phyloP scores from a whole-genome alignment of 2,329 filamentous ascomycete species.

The Beauveria pseudobassiana region DNA sequence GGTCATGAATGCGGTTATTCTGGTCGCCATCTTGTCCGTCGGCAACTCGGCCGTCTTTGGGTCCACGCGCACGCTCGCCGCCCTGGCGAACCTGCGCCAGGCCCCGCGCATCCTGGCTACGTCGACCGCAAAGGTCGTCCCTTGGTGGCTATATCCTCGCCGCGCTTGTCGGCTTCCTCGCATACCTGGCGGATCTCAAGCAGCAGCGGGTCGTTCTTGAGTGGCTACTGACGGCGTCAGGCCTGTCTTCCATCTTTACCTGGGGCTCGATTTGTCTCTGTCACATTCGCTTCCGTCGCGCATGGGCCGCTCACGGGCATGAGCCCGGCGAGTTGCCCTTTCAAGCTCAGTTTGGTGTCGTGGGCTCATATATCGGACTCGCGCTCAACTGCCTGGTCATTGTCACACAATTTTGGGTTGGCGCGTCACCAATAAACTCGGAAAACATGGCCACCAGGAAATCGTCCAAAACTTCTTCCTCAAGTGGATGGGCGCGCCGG shows the following conservation, averaged over 20 bases:
- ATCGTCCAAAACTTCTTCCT: slow-evolving; percentile 59
- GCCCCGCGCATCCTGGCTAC: slow-evolving; percentile 62
- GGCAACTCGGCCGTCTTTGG: slow-evolving; percentile 81
- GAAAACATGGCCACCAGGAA: slow-evolving; percentile 30
- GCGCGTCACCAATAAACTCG: slow-evolving; percentile 60
- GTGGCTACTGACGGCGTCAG: slow-evolving; percentile 65
- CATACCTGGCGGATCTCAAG: slow-evolving; percentile 58
- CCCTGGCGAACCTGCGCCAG: slow-evolving; percentile 73
- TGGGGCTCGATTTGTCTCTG: slow-evolving; percentile 58
- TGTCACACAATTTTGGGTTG: slow-evolving; percentile 73
- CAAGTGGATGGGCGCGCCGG: slow-evolving; percentile 55
- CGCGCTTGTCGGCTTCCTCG: slow-evolving; percentile 57
- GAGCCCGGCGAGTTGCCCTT: slow-evolving; percentile 66
- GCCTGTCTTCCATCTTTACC: slow-evolving; percentile 61
- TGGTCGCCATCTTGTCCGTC: slow-evolving; percentile 77
- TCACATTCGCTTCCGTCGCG: slow-evolving; percentile 57
- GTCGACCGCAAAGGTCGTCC: slow-evolving; percentile 70
- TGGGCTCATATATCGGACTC: slow-evolving; percentile 72
- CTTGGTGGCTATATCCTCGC: slow-evolving; percentile 59
- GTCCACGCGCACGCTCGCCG: slow-evolving; percentile 73
- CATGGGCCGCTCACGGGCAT: slow-evolving; percentile 54
- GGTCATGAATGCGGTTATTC: slow-evolving; percentile 79
- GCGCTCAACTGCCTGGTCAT: slow-evolving; percentile 64
- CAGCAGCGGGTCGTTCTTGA: slow-evolving; percentile 56
- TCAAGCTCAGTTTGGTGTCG: slow-evolving; percentile 61